Conservation (phyloP, 331 rosid genomes). For the Pyrus hybrid region DNA sequence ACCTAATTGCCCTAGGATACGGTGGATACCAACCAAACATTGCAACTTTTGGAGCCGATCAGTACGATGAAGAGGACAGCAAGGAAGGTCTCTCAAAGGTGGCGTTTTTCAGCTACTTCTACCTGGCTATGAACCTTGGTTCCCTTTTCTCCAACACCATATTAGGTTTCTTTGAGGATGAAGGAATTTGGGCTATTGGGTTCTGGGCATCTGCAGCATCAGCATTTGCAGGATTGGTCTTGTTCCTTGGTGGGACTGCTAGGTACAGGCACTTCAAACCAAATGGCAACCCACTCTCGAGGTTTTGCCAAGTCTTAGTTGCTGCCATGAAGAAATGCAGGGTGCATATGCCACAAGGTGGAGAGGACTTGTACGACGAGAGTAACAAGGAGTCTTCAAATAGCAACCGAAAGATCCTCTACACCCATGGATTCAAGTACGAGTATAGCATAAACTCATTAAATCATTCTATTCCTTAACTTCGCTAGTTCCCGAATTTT, state of each 20-base stretch:
- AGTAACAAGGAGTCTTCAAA: constrained; percentile 40
- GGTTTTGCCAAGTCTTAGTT: constrained; percentile 76
- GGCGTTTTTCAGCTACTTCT: constrained; percentile 93
- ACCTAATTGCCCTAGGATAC: constrained; percentile 82
- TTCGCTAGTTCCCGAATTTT: neutral
- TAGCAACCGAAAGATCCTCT: constrained; percentile 61
- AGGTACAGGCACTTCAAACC: constrained; percentile 87
- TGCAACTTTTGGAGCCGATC: constrained; percentile 94
- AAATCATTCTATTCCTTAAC: neutral
- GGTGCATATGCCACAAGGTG: constrained; percentile 49
- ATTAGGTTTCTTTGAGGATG: constrained; percentile 69
- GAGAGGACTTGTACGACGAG: constrained; percentile 37
- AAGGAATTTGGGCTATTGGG: constrained; percentile 84
- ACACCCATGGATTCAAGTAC: constrained; percentile 96
- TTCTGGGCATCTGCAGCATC: constrained; percentile 74
- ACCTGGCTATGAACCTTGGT: constrained; percentile 82
- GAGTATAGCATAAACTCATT: constrained; percentile 12
- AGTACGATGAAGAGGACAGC: constrained; percentile 69
- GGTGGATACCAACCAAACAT: constrained; percentile 97
- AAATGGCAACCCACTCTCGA: constrained; percentile 81
- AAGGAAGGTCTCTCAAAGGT: constrained; percentile 67
- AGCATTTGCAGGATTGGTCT: constrained; percentile 59
- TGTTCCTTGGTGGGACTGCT: constrained; percentile 69
- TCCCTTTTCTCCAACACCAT: constrained; percentile 92
- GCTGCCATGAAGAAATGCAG: constrained; percentile 67